Conservation (phyloP, 495 filamentous ascomycete species). For the Neurospora sp. region DNA sequence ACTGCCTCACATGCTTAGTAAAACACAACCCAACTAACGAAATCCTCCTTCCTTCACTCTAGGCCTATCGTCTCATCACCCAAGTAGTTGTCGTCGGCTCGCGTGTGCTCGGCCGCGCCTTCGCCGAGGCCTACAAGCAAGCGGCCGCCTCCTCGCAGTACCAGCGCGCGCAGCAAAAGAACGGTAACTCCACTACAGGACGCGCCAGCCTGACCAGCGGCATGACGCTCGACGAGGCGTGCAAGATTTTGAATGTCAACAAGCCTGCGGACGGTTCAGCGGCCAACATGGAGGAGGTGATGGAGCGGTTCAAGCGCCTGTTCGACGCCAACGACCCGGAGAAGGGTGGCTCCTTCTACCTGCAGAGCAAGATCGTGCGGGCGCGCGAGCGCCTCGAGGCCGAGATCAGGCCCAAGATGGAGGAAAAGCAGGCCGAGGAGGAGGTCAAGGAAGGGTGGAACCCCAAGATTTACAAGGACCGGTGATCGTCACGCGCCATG, state of each 20-base stretch:
- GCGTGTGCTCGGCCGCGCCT: slow-evolving; percentile 86
- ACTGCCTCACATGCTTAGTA: neutral
- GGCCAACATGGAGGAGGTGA: slow-evolving; percentile 63
- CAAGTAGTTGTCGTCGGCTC: slow-evolving; percentile 85
- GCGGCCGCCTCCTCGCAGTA: slow-evolving; percentile 79
- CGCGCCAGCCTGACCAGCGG: slow-evolving; percentile 49
- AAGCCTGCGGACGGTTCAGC: slow-evolving; percentile 66
- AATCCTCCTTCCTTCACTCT: neutral
- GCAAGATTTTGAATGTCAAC: slow-evolving; percentile 94
- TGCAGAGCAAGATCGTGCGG: slow-evolving; percentile 91
- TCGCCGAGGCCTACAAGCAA: slow-evolving; percentile 85
- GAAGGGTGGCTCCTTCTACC: slow-evolving; percentile 94
- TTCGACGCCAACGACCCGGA: slow-evolving; percentile 91
- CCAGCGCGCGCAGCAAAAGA: slow-evolving; percentile 51
- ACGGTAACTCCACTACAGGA: slow-evolving; percentile 26
- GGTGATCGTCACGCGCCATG: slow-evolving; percentile 32
- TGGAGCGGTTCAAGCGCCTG: slow-evolving; percentile 83
- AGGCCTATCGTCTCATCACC: slow-evolving; percentile 93
- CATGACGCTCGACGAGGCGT: slow-evolving; percentile 90
- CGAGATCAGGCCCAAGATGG: slow-evolving; percentile 50
- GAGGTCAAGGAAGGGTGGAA: slow-evolving; percentile 81
- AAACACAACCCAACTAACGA: neutral
- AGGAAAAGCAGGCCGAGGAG: slow-evolving; percentile 45
- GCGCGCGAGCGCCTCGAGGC: slow-evolving; percentile 87
- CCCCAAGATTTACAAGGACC: slow-evolving; percentile 88